Conservation (phyloP, 257 asterid genomes). For the Ilex aquifolium region DNA sequence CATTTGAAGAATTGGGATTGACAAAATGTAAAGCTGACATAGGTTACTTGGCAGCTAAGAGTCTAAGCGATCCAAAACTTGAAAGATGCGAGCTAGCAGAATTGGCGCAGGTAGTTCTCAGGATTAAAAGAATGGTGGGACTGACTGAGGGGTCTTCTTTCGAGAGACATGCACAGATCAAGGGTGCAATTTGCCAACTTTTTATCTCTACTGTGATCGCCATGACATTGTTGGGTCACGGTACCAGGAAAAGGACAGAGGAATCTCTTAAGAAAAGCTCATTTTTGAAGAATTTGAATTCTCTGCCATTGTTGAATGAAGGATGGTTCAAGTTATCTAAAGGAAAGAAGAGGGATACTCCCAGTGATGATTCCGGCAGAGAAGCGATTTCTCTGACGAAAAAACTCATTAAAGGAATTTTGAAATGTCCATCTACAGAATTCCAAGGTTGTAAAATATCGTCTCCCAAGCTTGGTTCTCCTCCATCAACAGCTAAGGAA, state of each 20-base stretch:
- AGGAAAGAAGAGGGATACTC: constrained; percentile 24
- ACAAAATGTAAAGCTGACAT: constrained; percentile 36
- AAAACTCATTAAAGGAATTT: constrained; percentile 53
- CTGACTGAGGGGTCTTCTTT: constrained; percentile 64
- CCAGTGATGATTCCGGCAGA: constrained; percentile 17
- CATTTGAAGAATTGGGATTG: constrained; percentile 55
- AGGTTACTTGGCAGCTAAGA: constrained; percentile 64
- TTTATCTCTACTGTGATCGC: constrained; percentile 65
- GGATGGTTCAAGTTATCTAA: constrained; percentile 60
- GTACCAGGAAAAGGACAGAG: constrained; percentile 29
- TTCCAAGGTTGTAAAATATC: constrained; percentile 19
- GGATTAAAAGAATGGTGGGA: constrained; percentile 69
- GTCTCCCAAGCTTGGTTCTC: constrained; percentile 11
- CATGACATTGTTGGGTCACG: constrained; percentile 37
- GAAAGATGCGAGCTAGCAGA: constrained; percentile 52
- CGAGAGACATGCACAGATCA: constrained; percentile 67
- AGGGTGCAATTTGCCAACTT: constrained; percentile 70
- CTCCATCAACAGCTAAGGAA: constrained; percentile 19
- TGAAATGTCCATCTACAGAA: constrained; percentile 40
- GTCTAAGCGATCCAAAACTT: constrained; percentile 48
- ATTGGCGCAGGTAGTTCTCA: constrained; percentile 56
- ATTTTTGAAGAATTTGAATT: constrained; percentile 48
- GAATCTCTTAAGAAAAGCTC: constrained; percentile 31
- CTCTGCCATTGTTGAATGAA: constrained; percentile 45
- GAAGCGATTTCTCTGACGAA: constrained; percentile 4